Base-by-base conservation (phyloP, 768 basidiomycete genomes). In the Lyophyllum shimeji region DNA sequence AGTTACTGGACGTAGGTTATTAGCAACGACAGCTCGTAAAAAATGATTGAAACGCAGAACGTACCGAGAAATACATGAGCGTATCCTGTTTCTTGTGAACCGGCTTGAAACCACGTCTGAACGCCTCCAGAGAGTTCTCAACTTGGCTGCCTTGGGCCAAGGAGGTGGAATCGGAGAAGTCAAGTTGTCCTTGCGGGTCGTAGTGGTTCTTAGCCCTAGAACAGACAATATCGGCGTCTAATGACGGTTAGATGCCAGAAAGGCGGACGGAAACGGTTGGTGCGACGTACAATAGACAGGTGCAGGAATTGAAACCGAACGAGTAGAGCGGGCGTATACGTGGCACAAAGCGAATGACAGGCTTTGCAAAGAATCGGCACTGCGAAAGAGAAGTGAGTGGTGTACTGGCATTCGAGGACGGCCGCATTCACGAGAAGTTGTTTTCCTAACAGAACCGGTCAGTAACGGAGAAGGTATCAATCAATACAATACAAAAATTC, bases 141-240 rank as follows among this genome's bases (percentile, higher is more conserved):
- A 71, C 75, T 52, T 74, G 71, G 1, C 67, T 68, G 0, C 75
- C 71, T 57, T 79, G 78, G 34, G 71, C 55, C 25, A 80, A 75
- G 1, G 82, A 83, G n/a, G 74, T 79, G 0, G 81, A 76, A 12
- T 87, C 87, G 0, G 84, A 82, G 57, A 87, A 76, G 60, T 86
- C 81, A 0, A 89, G 59, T 6, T 71, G 66, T n/a, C 73, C 74
- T 18, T 77, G 72, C 1, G 90, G 89, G 55, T 86, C 82, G 61
- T 88, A 92, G 61, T 93, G 90, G 62, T 90, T 89, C 71, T 88
- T 90, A 0, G 90, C 87, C 2, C 91, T 81, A 1, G 87, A 77
- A 65, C 90, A 93, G 18, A 84, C 78, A 17, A 65, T 67, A 52
- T 67, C 65, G 40, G 65, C 65, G 39, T 66, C 65, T 65, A 34